phyloP scores from a whole-genome alignment of 768 basidiomycete genomes.

The Suillus ampliporus region DNA sequence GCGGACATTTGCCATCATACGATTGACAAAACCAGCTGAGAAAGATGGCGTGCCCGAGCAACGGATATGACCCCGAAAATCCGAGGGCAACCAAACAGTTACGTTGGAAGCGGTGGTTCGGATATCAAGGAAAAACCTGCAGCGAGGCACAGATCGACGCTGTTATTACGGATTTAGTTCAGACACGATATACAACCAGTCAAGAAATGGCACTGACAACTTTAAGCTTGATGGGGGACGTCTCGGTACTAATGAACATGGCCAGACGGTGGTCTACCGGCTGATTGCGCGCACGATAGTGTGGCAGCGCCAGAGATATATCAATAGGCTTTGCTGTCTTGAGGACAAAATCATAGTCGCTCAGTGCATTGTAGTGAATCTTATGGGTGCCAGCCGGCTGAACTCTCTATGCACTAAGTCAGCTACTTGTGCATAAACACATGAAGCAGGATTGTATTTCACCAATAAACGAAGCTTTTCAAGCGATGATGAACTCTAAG shows the following conservation, averaged over 20 bases:
- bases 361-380: conserved; percentile 64
- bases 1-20: conserved; percentile 59
- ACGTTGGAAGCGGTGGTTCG: conserved; percentile 70
- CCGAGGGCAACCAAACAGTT: conserved; percentile 79
- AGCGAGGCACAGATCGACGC: conserved; percentile 62
- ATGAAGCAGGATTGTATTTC: not conserved
- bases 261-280: conserved; percentile 74
- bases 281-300: conserved; percentile 78
- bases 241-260: conserved; percentile 64
- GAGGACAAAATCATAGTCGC: conserved; percentile 74
- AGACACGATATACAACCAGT: conserved; percentile 22
- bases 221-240: conserved; percentile 68
- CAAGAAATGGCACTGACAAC: conserved; percentile 55
- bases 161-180: conserved; percentile 28
- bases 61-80: conserved; percentile 74
- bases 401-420: conserved; percentile 26
- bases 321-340: conserved; percentile 59
- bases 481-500: conserved; percentile 29
- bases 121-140: conserved; percentile 68
- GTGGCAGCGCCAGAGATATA: conserved; percentile 71
- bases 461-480: conserved; percentile 27
- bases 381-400: conserved; percentile 58
- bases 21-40: conserved; percentile 78
- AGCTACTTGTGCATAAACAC: not conserved
- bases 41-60: conserved; percentile 56